A percentile compares a stretch with the other conserved stretches of the same genome.
These are phyloP conservation scores for Kockiozyma suomiensis DNA, from an alignment of 805 yeast genomes.

Conservation along the genomic window DNA sequence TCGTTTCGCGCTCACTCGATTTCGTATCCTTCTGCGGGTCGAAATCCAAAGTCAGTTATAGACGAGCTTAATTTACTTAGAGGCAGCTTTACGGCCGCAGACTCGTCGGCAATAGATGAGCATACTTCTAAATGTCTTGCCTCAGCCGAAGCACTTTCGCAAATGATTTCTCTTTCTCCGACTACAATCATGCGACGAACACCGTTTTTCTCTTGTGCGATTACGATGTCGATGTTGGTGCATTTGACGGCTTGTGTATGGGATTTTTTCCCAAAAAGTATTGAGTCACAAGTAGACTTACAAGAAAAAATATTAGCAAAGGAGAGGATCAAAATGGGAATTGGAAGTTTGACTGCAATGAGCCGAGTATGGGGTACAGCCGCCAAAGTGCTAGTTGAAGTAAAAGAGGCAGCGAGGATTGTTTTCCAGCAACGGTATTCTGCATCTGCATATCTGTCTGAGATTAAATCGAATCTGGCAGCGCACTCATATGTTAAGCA, in stretches of 20 bases:
- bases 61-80: neutral
- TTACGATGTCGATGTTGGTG: constrained; percentile 12
- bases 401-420: constrained; percentile 15
- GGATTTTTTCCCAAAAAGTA: constrained; percentile 17
- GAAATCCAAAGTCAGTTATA: neutral
- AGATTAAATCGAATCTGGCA: too few species aligned
- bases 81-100: neutral
- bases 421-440: constrained; percentile 15
- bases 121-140: constrained; percentile 18
- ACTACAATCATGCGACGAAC: constrained; percentile 12
- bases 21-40: neutral
- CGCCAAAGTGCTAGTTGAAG: neutral
- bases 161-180: constrained; percentile 12
- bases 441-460: neutral
- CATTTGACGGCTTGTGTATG: constrained; percentile 26
- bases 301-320: constrained; percentile 2
- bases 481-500: too few species aligned
- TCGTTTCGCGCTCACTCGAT: constrained; percentile 13
- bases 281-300: neutral
- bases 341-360: constrained; percentile 16
- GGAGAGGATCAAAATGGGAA: constrained; percentile 15
- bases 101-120: neutral
- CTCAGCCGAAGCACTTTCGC: constrained; percentile 16
- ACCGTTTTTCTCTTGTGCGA: constrained; percentile 24
- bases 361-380: constrained; percentile 23